Evolutionary conservation across 306 rosid species (phyloP), one percentile per base, ranked within the genome.

Genomic region (Trichosanthes cucumerina): DNA sequence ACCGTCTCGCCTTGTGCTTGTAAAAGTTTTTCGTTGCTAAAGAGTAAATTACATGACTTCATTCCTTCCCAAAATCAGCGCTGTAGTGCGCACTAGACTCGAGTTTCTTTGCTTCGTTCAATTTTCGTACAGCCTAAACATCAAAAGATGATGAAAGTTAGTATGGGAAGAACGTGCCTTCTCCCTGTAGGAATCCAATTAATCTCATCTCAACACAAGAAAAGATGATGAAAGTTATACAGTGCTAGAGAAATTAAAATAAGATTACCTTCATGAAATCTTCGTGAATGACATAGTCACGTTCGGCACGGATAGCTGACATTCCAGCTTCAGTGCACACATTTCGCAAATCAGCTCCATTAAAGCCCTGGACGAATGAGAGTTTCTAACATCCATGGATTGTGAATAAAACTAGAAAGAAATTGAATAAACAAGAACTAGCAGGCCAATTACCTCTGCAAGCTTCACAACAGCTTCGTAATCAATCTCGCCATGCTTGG

Each of bases 281-380:
- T 84, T 91, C 98, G 41, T 96, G 99, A 78, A 89, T 91, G 79
- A 96, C 99, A 69, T 92, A 96, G 82, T 92, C 98, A 23, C 99
- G 92, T 79, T 96, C 99, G 14, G 96, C 99, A 21, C 99, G 96
- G 78, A 96, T 96, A 5, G 99, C 99, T 8, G 92, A 85, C 97
- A 95, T 95, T 78, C 99, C 99, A 82, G 99, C 99, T 86, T 96
- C 99, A 0, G 99, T 91, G 88, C 99, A 96, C 70, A 96, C 91
- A 77, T 96, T 96, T 53, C 99, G 91, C 41, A 96, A 90, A 82
- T 96, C 99, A 74, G 99, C 97, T 43, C 98, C 98, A 81, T 96
- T 96, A 80, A 92, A 92, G 62, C 98, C 99, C 99, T 95, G 83
- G 23, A 36, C 80, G 41, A 73, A 64, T 38, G 60, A 63, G 78